These are phyloP conservation scores for Cutaneotrichosporon cutaneum DNA, from an alignment of 1,284 basidiomycete species.

Conservation along the genomic window DNA sequence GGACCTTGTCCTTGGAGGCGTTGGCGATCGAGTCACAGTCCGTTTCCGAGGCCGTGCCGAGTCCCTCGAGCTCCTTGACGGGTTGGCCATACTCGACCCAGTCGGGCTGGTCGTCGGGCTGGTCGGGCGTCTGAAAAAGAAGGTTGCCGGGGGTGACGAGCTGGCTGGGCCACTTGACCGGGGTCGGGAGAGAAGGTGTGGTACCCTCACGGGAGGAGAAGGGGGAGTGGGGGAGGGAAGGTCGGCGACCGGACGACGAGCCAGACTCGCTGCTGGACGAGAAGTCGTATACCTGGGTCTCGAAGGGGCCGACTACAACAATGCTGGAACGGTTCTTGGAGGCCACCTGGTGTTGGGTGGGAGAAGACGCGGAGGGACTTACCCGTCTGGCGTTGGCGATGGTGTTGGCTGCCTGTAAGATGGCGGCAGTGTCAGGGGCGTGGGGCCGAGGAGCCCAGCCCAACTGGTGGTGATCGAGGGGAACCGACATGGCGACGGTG, in stretches of 20 bases:
- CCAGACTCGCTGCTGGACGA: conserved; percentile 13
- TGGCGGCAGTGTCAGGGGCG: background rate
- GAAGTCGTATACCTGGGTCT: conserved; percentile 11
- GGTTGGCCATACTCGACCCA: conserved; percentile 11
- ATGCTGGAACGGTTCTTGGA: background rate
- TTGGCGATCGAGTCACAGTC: background rate
- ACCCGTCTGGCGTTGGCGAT: background rate
- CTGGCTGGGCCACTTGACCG: background rate
- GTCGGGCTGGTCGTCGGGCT: conserved; percentile 2
- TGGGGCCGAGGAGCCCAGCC: background rate
- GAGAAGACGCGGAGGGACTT: background rate
- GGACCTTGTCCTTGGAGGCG: background rate
- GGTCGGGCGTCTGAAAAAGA: background rate
- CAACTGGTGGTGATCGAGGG: background rate
- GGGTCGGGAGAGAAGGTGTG: background rate
- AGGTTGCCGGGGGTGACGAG: background rate
- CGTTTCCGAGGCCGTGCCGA: background rate
- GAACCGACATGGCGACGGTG: background rate
- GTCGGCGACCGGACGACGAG: background rate
- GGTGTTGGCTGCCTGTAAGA: background rate
- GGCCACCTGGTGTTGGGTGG: background rate
- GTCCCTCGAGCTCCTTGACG: conserved; percentile 1
- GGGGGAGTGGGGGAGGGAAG: background rate
- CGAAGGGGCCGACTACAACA: conserved; percentile 5
- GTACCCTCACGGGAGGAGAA: background rate